Evolutionary conservation across 139 green algal genomes (phyloP).

Genomic region (Chara braunii): DNA sequence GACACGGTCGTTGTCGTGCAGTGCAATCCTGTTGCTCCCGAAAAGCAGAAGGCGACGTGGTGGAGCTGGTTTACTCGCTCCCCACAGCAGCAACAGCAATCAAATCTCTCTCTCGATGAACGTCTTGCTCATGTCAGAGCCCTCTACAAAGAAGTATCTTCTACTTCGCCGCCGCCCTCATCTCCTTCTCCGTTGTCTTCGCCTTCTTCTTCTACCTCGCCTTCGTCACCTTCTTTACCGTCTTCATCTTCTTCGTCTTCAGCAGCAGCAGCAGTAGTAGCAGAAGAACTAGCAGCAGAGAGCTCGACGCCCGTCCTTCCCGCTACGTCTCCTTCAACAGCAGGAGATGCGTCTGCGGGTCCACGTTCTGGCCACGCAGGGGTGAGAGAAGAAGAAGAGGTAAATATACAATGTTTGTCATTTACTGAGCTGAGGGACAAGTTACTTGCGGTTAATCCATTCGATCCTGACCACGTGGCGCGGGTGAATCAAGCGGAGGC

Average conservation of each 20-base stretch:
- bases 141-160: slow-evolving; percentile 19
- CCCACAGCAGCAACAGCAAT: slow-evolving; percentile 12
- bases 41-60: neutral
- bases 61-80: neutral
- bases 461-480: slow-evolving; percentile 63
- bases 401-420: neutral
- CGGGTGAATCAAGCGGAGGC: slow-evolving; percentile 82
- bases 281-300: too few species aligned
- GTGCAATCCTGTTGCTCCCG: slow-evolving; percentile 16
- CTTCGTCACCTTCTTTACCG: neutral
- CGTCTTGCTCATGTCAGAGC: slow-evolving; percentile 14
- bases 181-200: neutral
- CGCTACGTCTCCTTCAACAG: too few species aligned
- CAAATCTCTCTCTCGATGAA: slow-evolving; percentile 19
- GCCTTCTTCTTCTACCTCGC: neutral
- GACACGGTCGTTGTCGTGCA: slow-evolving; percentile 54
- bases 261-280: too few species aligned
- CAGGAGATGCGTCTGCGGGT: neutral
- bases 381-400: neutral
- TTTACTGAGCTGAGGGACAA: slow-evolving; percentile 68
- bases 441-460: slow-evolving; percentile 62
- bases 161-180: neutral
- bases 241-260: too few species aligned
- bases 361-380: neutral
- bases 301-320: too few species aligned